Base-by-base conservation (phyloP, 768 basidiomycete genomes). In the Serpula lacrymans region DNA sequence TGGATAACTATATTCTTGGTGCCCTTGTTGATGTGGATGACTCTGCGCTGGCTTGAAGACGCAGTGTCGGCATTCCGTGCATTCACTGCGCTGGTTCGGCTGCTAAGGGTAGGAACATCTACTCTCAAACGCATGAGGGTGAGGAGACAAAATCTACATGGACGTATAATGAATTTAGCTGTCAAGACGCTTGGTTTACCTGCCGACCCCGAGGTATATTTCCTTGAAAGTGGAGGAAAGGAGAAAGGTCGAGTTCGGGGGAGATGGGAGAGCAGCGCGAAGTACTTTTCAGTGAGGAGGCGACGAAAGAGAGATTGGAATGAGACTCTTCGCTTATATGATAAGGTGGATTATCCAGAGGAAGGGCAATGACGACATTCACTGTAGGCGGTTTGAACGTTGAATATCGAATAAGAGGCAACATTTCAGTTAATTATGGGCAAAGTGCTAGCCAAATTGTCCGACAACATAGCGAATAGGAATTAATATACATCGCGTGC, bases 221-320 rank as follows among this genome's bases (percentile, higher is more conserved):
- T 88, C 49, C 52, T 68, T 13, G 64, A 67, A 39, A 63, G 60
- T 4, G 84, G 85, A 3, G 82, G 77, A 21, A 68, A 56, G 55
- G 77, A 89, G 54, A 88, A 89, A 60, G 86, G 88, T 1, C 70
- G 85, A 20, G 78, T 86, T 30, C 62, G 70, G 41, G 42, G 78
- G 10, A 53, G 57, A 6, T 88, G 87, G 88, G 84, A 84, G 46
- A 81, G 83, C 45, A 70, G 72, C 21, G 67, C 78, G 27, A 73
- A 79, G 49, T 92, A 91, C 54, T 92, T 92, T 55, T 91, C 88
- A 14, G 69, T 92, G 42, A 75, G 74, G 43, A 67, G 88, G 46
- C 65, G 89, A 52, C 69, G 88, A 48, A 92, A 92, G 62, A 75
- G 88, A 48, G 90, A 92, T 52, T 92, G 90, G 89, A 89, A 89